Conservation (phyloP, 768 basidiomycete species). For the Agrocybe praecox region DNA sequence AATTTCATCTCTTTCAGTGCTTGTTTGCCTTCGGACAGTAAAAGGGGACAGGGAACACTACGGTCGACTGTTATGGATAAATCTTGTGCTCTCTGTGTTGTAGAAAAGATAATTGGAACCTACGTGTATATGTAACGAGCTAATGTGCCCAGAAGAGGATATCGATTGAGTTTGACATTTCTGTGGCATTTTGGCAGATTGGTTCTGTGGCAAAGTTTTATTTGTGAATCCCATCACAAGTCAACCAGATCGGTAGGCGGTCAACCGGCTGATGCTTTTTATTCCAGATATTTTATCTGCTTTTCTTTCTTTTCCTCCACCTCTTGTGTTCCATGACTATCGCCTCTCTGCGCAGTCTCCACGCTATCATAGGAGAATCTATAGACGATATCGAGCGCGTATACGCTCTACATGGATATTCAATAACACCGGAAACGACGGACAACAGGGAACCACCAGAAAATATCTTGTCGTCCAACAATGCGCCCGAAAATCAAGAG, state of each 20-base stretch:
- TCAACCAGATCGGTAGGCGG: constrained; percentile 9
- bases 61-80: no score
- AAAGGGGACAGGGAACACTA: no score
- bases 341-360: constrained; percentile 61
- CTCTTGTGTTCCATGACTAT: constrained; percentile 50
- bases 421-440: constrained; percentile 12
- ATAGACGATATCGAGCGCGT: constrained; percentile 68
- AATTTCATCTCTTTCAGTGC: no score
- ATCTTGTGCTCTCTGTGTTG: not conserved
- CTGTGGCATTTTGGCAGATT: constrained; percentile 1
- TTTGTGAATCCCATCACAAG: constrained; percentile 10
- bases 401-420: constrained; percentile 38
- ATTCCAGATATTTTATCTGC: constrained; percentile 11
- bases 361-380: constrained; percentile 67
- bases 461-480: not conserved
- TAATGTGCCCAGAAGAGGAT: constrained; percentile 5
- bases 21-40: no score
- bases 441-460: not conserved
- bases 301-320: constrained; percentile 5
- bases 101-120: not conserved
- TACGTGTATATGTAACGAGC: constrained; percentile 9
- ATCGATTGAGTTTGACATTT: constrained; percentile 6
- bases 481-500: not conserved
- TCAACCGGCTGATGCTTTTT: constrained; percentile 7
- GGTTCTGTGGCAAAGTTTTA: not conserved